Base-by-base conservation (phyloP, 1,139 yeast species). In the Yamadazyma membranifaciens region DNA sequence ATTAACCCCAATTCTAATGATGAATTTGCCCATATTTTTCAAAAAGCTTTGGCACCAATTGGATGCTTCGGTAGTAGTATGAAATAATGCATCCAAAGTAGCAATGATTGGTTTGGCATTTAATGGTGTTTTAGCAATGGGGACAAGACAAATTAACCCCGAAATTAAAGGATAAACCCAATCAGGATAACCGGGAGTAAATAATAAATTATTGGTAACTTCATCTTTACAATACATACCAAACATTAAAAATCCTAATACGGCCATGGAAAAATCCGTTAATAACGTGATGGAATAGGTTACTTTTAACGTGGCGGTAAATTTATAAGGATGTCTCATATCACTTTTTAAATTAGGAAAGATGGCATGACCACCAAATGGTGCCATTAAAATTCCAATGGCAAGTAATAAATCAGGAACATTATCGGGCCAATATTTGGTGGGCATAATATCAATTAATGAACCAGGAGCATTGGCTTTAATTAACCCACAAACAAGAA, bases 191-290 rank as follows among this genome's bases (percentile, higher is more conserved):
- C 95, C 95, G 6, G 73, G 62, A 1, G 88, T 83, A 20, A 74
- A 57, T 39, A 91, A 63, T 20, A 91, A 72, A 56, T 82, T 86
- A 55, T 82, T 86, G 5, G 97, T 88, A 48, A 91, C 78, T 60
- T 91, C 97, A 54, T 87, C 94, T 50, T 76, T 75, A 39, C 91
- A 87, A 15, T 65, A 56, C 13, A 65, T 63, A 17, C 98, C 97
- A 67, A 87, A 91, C 97, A 91, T 91, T 31, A 89, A 64, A 57
- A 82, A 86, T 0, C 97, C 97, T 34, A 87, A 63, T 2, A 84
- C 67, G 0, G 88, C 96, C 75, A 89, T 87, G 16, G 84, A 65
- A 43, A 79, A 56, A 60, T 91, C 97, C 6, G 92, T 78, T 1
- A 78, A 39, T 43, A 83, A 75, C 0, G 95, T 84, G 47, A 88